A percentile compares a stretch with the other conserved stretches of the same genome.
These are phyloP conservation scores for Orychophragmus violaceus DNA, from an alignment of 345 rosid species.

Conservation along the genomic window DNA sequence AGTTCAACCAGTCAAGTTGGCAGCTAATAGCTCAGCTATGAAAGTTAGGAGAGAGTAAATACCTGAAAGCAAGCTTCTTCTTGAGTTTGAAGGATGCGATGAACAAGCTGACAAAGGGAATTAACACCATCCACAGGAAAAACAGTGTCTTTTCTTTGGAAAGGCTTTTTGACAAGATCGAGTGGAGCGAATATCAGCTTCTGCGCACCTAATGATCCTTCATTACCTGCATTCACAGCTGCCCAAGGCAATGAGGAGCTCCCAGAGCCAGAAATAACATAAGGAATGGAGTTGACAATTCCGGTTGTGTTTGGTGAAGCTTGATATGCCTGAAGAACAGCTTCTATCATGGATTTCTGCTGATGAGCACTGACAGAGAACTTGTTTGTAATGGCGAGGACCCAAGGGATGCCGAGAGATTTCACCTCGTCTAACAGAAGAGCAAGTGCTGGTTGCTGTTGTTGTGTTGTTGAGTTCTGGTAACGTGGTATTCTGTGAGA, in stretches of 20 bases:
- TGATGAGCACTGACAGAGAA: constrained; percentile 98
- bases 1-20: neutral
- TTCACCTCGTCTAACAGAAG: constrained; percentile 83
- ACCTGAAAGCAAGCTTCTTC: constrained; percentile 89
- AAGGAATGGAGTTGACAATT: constrained; percentile 86
- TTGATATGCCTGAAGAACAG: constrained; percentile 72
- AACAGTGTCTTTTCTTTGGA: constrained; percentile 63
- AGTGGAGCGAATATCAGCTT: constrained; percentile 63
- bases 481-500: constrained; percentile 81
- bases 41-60: constrained; percentile 4
- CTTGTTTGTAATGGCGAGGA: constrained; percentile 87
- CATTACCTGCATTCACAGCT: constrained; percentile 44
- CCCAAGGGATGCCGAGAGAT: constrained; percentile 95
- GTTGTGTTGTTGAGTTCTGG: constrained; percentile 44
- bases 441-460: constrained; percentile 68
- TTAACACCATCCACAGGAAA: constrained; percentile 80
- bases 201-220: constrained; percentile 44
- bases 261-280: constrained; percentile 64
- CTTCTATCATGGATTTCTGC: constrained; percentile 70
- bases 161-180: constrained; percentile 62
- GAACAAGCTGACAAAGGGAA: constrained; percentile 70
- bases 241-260: constrained; percentile 70
- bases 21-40: no score
- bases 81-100: constrained; percentile 54
- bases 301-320: constrained; percentile 59